Conservation (phyloP, 352 stramenopile species). For the Phytopythium oedochilum region DNA sequence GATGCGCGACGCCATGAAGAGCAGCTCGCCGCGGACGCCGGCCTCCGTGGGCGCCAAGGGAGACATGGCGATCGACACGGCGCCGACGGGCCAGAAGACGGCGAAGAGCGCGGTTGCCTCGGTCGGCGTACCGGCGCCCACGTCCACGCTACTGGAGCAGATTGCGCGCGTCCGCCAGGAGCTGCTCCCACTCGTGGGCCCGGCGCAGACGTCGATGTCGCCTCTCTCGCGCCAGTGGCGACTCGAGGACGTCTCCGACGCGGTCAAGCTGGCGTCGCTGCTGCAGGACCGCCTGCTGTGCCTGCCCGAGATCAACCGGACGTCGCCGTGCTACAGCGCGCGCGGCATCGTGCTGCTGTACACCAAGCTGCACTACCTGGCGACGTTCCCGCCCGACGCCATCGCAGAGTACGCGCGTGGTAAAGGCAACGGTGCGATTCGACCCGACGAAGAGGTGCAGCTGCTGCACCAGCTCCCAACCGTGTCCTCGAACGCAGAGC, state of each 20-base stretch:
- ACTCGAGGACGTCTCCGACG: constrained; percentile 46
- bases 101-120: constrained; percentile 4
- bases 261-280: constrained; percentile 54
- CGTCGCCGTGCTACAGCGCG: constrained; percentile 76
- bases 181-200: constrained; percentile 46
- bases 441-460: constrained; percentile 48
- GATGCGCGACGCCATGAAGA: constrained; percentile 22
- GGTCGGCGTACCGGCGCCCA: not conserved
- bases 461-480: constrained; percentile 55
- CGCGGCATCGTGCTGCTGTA: constrained; percentile 76
- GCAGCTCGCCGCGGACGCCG: constrained; percentile 3
- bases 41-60: constrained; percentile 1
- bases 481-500: constrained; percentile 51
- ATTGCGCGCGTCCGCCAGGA: constrained; percentile 42
- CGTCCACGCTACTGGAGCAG: constrained; percentile 32
- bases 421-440: constrained; percentile 4
- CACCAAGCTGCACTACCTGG: constrained; percentile 82
- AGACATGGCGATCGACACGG: not conserved
- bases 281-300: constrained; percentile 73
- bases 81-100: constrained; percentile 8
- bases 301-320: constrained; percentile 72
- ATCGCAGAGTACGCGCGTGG: constrained; percentile 57
- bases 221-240: constrained; percentile 14
- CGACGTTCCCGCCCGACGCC: constrained; percentile 56
- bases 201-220: not conserved